Conservation (phyloP, 345 rosid species). For the Erodium maritimum region DNA sequence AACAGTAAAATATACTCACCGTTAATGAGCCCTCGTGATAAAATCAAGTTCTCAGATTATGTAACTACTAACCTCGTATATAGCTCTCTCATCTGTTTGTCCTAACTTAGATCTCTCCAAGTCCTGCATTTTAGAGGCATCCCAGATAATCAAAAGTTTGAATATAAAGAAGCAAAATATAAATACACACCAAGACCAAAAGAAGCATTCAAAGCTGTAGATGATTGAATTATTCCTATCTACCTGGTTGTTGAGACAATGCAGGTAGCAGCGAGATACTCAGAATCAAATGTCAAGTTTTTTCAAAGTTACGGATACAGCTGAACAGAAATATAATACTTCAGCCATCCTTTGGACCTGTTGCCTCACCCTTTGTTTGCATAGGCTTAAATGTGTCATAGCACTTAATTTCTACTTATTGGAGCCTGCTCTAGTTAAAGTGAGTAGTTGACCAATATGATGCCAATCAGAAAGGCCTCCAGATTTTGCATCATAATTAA, state of each 20-base stretch:
- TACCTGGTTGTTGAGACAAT: not conserved
- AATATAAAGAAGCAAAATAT: constrained; percentile 2
- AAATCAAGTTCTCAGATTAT: too few species aligned
- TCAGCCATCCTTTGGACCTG: not conserved
- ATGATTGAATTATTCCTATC: not conserved
- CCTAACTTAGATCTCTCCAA: too few species aligned
- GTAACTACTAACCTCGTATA: too few species aligned
- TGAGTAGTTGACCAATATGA: not conserved
- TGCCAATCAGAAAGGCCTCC: too few species aligned
- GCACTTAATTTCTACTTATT: not conserved
- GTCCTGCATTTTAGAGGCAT: constrained; percentile 13
- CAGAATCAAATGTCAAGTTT: too few species aligned
- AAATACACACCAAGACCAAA: not conserved
- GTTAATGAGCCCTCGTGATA: too few species aligned
- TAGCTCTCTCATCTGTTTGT: too few species aligned
- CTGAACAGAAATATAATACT: too few species aligned
- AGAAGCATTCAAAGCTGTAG: not conserved
- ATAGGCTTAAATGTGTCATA: not conserved
- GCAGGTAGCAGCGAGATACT: not conserved
- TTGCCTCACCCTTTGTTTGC: not conserved
- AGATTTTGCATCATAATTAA: too few species aligned
- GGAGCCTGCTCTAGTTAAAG: not conserved
- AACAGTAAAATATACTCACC: too few species aligned
- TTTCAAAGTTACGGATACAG: too few species aligned
- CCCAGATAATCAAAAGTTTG: not conserved